Percentiles rank a stretch among this genome's conserved stretches.
These are phyloP conservation scores for Alternaria incomplexa DNA, from an alignment of 2,329 filamentous ascomycete species.

Conservation along the genomic window DNA sequence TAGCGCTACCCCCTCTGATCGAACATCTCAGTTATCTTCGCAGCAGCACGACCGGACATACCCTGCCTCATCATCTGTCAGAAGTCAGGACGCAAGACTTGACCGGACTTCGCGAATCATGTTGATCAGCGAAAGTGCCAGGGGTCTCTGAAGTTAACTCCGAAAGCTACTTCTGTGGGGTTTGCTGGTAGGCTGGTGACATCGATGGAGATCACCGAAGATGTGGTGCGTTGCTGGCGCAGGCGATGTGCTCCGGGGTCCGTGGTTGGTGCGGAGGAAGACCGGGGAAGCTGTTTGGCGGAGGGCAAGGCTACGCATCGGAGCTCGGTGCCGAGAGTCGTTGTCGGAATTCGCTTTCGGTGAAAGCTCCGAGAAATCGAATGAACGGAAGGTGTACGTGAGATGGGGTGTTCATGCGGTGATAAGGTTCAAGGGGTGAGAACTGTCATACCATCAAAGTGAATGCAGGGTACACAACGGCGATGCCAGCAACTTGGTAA, in stretches of 20 bases:
- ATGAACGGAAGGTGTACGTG: background rate
- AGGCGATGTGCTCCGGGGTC: background rate
- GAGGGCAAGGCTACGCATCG: background rate
- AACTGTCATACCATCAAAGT: background rate
- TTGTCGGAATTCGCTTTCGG: background rate
- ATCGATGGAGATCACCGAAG: background rate
- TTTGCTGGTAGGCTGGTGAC: background rate
- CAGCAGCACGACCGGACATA: background rate
- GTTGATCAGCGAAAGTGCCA: background rate
- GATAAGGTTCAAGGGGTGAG: background rate
- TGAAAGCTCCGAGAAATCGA: background rate
- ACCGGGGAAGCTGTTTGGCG: background rate
- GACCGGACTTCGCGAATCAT: background rate
- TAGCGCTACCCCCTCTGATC: background rate
- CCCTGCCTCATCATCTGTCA: background rate
- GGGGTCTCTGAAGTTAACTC: background rate
- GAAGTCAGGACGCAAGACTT: background rate
- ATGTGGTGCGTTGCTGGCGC: background rate
- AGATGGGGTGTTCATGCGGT: background rate
- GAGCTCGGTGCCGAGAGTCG: background rate
- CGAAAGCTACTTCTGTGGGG: background rate
- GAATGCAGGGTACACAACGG: background rate
- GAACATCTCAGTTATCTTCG: background rate
- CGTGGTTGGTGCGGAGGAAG: slow-evolving; percentile 9
- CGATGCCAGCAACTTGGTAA: background rate